Evolutionary conservation across 1,284 basidiomycete species (phyloP).

Genomic region (Bondarzewia mesenterica): DNA sequence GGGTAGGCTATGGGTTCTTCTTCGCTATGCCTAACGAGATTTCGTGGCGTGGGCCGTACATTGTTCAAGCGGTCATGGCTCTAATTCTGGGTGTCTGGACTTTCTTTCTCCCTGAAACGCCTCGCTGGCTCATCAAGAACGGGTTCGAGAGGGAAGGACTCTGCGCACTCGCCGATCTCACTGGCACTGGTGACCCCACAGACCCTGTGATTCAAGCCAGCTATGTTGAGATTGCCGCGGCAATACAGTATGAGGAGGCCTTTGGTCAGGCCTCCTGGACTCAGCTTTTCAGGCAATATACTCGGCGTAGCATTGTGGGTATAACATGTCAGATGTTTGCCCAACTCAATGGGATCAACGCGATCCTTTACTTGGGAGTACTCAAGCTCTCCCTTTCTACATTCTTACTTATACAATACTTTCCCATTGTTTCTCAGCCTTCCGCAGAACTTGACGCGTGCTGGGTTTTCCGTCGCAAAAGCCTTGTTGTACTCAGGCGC

Average conservation of each 20-base stretch:
- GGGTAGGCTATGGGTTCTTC: slow-evolving; percentile 47
- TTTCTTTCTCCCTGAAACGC: slow-evolving; percentile 45
- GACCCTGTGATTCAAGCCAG: slow-evolving; percentile 29
- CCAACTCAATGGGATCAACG: slow-evolving; percentile 51
- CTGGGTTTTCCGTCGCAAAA: slow-evolving; percentile 35
- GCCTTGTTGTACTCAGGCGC: slow-evolving; percentile 44
- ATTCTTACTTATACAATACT: too few relatives aligned
- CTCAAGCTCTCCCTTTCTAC: too few relatives aligned
- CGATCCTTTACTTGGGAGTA: slow-evolving; percentile 43
- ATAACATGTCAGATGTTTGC: slow-evolving; percentile 48
- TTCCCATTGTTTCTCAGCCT: too few relatives aligned
- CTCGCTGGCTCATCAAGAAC: slow-evolving; percentile 44
- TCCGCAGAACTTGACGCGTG: slow-evolving; percentile 40
- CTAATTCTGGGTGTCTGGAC: slow-evolving; percentile 35
- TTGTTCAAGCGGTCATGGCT: slow-evolving; percentile 38
- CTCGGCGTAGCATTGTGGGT: slow-evolving; percentile 35
- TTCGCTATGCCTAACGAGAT: slow-evolving; percentile 39
- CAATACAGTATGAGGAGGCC: slow-evolving; percentile 31
- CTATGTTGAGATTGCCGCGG: slow-evolving; percentile 33
- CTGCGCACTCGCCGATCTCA: slow-evolving; percentile 38
- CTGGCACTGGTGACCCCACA: slow-evolving; percentile 34
- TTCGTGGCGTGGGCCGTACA: slow-evolving; percentile 47
- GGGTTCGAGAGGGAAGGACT: slow-evolving; percentile 39
- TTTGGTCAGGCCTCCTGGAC: slow-evolving; percentile 35
- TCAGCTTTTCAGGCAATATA: slow-evolving; percentile 39